Evolutionary conservation across 805 yeast genomes (phyloP), one percentile per base, ranked within the genome.

Genomic region (Lachancea kluyveri): DNA sequence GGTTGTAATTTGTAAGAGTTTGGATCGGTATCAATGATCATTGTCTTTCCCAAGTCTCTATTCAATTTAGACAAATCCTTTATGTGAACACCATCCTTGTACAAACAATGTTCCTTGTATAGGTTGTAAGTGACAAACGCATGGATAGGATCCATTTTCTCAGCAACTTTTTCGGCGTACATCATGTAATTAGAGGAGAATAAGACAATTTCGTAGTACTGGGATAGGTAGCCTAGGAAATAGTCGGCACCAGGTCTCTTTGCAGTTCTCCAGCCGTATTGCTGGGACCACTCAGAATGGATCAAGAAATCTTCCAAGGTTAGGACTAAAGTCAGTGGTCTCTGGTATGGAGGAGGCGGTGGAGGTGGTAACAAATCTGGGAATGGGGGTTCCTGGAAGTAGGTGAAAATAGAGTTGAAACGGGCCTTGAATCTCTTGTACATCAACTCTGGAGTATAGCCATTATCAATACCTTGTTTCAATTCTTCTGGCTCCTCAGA

Each of bases 231-330:
- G 17, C 94, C 95, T 55, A 92, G 66, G 64, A 92, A 92, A 67
- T 92, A 92, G 60, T 94, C 98, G 40, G 86, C 78, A 41, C 98
- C 99, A 20, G 98, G 97, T 67, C 99, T 85, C 69, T 92, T 92
- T 18, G 95, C 97, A 10, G 96, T 90, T 65, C 92, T 79, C 99
- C 99, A 92, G 33, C 98, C 98, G 54, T 76, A 70, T 59, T 84
- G 77, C 45, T 85, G 75, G 36, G 84, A 74, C 98, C 98, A 92
- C 41, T 81, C 84, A 23, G 94, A 78, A 58, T 92, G 96, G 36
- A 90, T 75, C 53, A 92, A 70, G 39, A 92, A 65, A 52, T 92
- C 98, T 49, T 92, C 98, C 50, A 92, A 70, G 18, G 84, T 79
- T 47, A 92, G 59, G 6, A 92, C 96, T 43, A 92, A 67, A 3